Evolutionary conservation across 2,329 filamentous ascomycete genomes (phyloP), one percentile per base, ranked within the genome.

Genomic region (Aureobasidium sp.): DNA sequence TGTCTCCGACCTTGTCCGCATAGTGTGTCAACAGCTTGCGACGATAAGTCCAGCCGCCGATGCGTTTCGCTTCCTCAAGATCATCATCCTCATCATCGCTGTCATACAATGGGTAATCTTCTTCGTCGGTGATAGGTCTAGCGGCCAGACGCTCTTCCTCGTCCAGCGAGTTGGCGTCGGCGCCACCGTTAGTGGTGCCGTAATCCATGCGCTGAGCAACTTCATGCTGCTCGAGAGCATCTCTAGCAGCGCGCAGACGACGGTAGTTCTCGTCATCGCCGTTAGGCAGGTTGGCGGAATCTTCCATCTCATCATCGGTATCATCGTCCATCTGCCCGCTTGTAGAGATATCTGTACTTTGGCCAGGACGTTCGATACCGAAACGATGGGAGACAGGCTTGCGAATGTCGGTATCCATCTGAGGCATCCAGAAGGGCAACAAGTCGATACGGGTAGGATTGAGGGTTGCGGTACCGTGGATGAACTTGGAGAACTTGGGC

Each of bases 401-500:
- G 67, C 92, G 89, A 69, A 99, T 99, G 71, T 99, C 94, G 27
- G 95, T 86, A 67, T 96, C 87, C 94, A 99, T 99, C 76, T 99
- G 94, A 0, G 94, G 94, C 80, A 93, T 90, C 94, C 94, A 99
- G 80, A 90, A 99, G 0, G 94, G 94, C 6, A 99, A 80, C 14
- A 99, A 82, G 52, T 97, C 81, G 75, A 99, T 99, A 61, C 89
- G 86, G 48, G 87, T 83, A 0, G 92, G 92, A 74, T 97, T 95
- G 49, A 99, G 78, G 12, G 85, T 89, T 11, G 93, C 93, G 1
- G 88, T 91, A 63, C 94, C 94, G 74, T 99, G 94, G 63, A 99
- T 97, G 74, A 97, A 99, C 77, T 99, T 99, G 71, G 91, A 97
- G 76, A 97, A 99, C 73, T 99, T 99, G 65, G 94, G 94, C 2